Base-by-base conservation (phyloP, 305 asterid genomes). In the Fraxinus albicans region DNA sequence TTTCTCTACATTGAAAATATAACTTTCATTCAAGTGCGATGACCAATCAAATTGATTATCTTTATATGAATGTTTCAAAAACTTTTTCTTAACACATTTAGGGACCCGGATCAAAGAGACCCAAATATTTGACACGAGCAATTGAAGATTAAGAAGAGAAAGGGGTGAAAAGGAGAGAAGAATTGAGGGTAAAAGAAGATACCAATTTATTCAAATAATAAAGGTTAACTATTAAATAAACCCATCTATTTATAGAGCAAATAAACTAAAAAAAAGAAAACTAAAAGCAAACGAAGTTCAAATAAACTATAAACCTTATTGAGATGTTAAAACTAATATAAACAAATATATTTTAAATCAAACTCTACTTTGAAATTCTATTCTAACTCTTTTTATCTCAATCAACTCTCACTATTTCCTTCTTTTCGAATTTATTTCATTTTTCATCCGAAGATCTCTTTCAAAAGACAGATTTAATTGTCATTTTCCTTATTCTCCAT, bases 401-500 rank as follows among this genome's bases (percentile, higher is more conserved):
- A 50, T 50, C 21, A 15, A 13, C 60, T 3, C 75, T 27, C 73
- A 40, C 74, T 25, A 38, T 82, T 29, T 34, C 81, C 73, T 76
- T 74, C 50, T 17, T 42, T 69, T 69, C n/a, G 60, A 33, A 67
- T 80, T 63, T 73, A 53, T 63, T 34, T 63, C 77, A 53, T 50
- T 60, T 40, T 50, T 60, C 31, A 38, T 74, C 73, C 17, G 72
- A 78, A 34, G 70, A 44, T 34, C 63, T 78, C 77, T 29, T 23
- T 70, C 44, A 31, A 70, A 35, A 40, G 35, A n/a, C 60, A 79
- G 25, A 81, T 55, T 55, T 35, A 58, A 5, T 69, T 67, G 36
- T 27, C 74, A 27, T 67, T 67, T 67, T 31, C 75, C 38, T 69
- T 69, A 69, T 79, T 27, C 29, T 69, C 76, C 85, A 77, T 35